Evolutionary conservation across 139 green algal genomes (phyloP).

Genomic region (Cymbomonas tetramitiformis): DNA sequence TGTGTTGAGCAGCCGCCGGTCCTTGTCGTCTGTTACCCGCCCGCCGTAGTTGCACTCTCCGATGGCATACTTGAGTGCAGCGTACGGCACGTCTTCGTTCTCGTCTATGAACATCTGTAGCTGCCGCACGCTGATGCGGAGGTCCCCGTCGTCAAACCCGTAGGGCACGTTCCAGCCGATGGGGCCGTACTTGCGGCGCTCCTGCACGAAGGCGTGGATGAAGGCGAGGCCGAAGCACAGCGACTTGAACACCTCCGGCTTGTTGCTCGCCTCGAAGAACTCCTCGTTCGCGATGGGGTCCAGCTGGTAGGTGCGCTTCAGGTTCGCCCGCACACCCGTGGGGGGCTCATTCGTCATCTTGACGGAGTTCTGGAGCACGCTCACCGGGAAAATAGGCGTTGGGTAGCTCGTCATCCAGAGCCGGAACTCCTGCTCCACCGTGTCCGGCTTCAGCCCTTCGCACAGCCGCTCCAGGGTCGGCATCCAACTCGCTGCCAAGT

Average conservation of each 20-base stretch:
- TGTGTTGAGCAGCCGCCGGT: slow-evolving; percentile 27
- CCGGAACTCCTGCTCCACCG: slow-evolving; percentile 33
- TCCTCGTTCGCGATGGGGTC: slow-evolving; percentile 48
- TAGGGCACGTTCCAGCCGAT: slow-evolving; percentile 32
- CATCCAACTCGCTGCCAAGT: slow-evolving; percentile 33
- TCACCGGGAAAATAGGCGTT: slow-evolving; percentile 47
- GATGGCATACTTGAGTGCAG: slow-evolving; percentile 29
- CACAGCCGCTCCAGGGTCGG: slow-evolving; percentile 32
- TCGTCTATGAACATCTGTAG: slow-evolving; percentile 31
- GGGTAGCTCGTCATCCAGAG: slow-evolving; percentile 63
- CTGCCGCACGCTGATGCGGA: slow-evolving; percentile 30
- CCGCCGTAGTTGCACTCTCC: slow-evolving; percentile 38
- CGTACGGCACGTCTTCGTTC: slow-evolving; percentile 19
- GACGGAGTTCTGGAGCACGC: slow-evolving; percentile 50
- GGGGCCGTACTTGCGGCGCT: slow-evolving; percentile 43
- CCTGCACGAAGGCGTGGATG: slow-evolving; percentile 55
- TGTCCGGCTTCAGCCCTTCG: slow-evolving; percentile 23
- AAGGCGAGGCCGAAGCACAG: slow-evolving; percentile 57
- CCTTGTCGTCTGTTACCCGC: slow-evolving; percentile 35
- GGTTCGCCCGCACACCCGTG: slow-evolving; percentile 41
- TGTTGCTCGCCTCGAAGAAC: slow-evolving; percentile 48
- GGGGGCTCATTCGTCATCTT: slow-evolving; percentile 56
- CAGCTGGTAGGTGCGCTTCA: slow-evolving; percentile 38
- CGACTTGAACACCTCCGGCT: slow-evolving; percentile 43
- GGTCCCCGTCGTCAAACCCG: slow-evolving; percentile 32